A percentile compares a stretch with the other conserved stretches of the same genome.
These are phyloP conservation scores for Conoideocrella luteorostrata DNA, from an alignment of 2,329 filamentous ascomycete species.

Conservation along the genomic window DNA sequence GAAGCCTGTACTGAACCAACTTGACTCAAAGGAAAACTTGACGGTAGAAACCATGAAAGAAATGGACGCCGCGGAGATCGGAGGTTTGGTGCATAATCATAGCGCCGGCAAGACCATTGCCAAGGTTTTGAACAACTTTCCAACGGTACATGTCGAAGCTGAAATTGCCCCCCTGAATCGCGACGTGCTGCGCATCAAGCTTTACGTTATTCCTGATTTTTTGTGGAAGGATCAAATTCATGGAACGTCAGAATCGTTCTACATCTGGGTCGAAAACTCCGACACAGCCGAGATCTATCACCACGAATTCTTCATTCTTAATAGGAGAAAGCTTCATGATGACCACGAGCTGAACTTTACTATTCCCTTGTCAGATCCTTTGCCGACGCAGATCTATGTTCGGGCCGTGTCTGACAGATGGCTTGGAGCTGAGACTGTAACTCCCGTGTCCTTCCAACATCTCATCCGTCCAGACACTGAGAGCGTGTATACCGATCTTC, in stretches of 20 bases:
- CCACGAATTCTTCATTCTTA: slow-evolving; percentile 93
- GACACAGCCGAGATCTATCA: slow-evolving; percentile 97
- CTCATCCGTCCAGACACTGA: slow-evolving; percentile 95
- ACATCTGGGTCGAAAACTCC: slow-evolving; percentile 98
- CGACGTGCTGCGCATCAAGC: slow-evolving; percentile 85
- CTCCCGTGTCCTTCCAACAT: slow-evolving; percentile 94
- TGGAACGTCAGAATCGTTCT: slow-evolving; percentile 92
- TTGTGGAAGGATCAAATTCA: slow-evolving; percentile 91
- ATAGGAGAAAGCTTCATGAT: slow-evolving; percentile 81
- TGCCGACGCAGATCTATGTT: slow-evolving; percentile 94
- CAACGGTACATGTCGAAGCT: slow-evolving; percentile 81
- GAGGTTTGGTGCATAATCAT: slow-evolving; percentile 83
- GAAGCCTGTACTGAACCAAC: slow-evolving; percentile 71
- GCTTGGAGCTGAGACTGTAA: slow-evolving; percentile 93
- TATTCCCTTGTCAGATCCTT: slow-evolving; percentile 85
- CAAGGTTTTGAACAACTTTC: slow-evolving; percentile 82
- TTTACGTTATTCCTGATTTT: slow-evolving; percentile 84
- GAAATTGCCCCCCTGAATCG: slow-evolving; percentile 94
- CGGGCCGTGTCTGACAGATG: slow-evolving; percentile 90
- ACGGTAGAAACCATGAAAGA: slow-evolving; percentile 82
- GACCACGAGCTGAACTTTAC: slow-evolving; percentile 98
- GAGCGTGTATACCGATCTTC: slow-evolving; percentile 89
- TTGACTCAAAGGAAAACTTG: slow-evolving; percentile 71
- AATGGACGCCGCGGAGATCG: slow-evolving; percentile 89
- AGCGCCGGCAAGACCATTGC: slow-evolving; percentile 77